Base-by-base conservation (phyloP, 2,329 filamentous ascomycete species). In the Raffaelea ambrosiae region DNA sequence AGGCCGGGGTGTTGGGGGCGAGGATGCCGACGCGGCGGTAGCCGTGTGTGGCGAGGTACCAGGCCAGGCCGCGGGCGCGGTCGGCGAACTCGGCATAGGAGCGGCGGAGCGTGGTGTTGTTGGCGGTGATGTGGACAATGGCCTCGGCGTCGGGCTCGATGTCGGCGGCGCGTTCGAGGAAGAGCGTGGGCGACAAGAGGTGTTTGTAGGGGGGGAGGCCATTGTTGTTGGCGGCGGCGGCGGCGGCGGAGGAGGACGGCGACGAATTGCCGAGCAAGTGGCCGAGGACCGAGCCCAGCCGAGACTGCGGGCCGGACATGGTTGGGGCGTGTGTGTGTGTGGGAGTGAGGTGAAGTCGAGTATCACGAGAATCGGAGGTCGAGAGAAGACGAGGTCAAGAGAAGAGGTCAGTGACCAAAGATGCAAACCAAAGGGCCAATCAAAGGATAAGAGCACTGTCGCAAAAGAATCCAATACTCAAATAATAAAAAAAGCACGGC, bases 1-100 rank as follows among this genome's bases (percentile, higher is more conserved):
- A 97, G 0, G 90, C 90, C 0, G 93, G 93, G 1, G 93, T 98
- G 63, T 98, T 98, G 3, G 93, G 87, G 9, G 82, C 83, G 11
- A 98, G 72, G 43, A 98, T 83, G 7, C 93, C 93, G 5, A 97
- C 85, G 51, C 86, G 77, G 58, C 80, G 84, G 59, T 80, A 81
- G 4, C 77, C 75, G 60, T 86, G 79, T 63, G 86, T 87, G 56
- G 78, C 77, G 48, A 98, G 63, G 63, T 85, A 97, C 66, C 95
- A 97, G 14, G 89, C 90, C 18, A 98, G 70, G 1, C 91, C 93
- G 39, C 87, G 72, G 3, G 90, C 87, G 40, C 93, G 86, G 60
- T 95, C 87, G 16, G 93, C 86, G 50, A 89, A 81, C 59, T 93
- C 84, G 49, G 73, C 71, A 62, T 98, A 98, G 3, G 79, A 84